Conservation (phyloP, 1,284 basidiomycete species). For the Pseudozyma sp. region DNA sequence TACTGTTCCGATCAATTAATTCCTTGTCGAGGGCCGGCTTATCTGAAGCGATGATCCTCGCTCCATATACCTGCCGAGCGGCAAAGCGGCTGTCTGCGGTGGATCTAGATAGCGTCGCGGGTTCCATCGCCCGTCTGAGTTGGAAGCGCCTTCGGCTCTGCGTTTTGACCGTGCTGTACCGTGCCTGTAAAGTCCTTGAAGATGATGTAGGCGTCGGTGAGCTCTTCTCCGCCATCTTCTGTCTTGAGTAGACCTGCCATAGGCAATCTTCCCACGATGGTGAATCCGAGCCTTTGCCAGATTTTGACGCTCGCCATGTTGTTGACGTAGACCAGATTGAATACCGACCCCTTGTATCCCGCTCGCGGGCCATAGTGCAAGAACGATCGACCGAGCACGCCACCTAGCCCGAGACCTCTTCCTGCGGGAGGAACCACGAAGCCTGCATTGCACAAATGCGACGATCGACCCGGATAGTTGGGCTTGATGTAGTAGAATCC, state of each 20-base stretch:
- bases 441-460: slow-evolving; percentile 90
- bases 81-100: no score
- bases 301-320: slow-evolving; percentile 79
- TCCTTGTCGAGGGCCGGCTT: no score
- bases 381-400: slow-evolving; percentile 81
- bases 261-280: slow-evolving; percentile 84
- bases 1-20: no score
- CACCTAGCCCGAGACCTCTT: slow-evolving; percentile 79
- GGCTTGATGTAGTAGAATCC: slow-evolving; percentile 75
- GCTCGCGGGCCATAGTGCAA: slow-evolving; percentile 76
- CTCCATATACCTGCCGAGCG: no score
- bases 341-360: slow-evolving; percentile 87
- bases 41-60: no score
- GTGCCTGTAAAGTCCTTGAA: slow-evolving; percentile 78
- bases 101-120: no score
- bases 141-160: slow-evolving; percentile 12
- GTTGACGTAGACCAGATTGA: slow-evolving; percentile 91
- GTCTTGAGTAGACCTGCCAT: slow-evolving; percentile 81
- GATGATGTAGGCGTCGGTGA: slow-evolving; percentile 86
- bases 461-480: slow-evolving; percentile 78
- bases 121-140: slow-evolving; percentile 20
- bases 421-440: slow-evolving; percentile 82
- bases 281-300: slow-evolving; percentile 88
- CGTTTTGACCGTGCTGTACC: slow-evolving; percentile 14
- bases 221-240: slow-evolving; percentile 75